phyloP scores from a whole-genome alignment of 495 filamentous ascomycete species.

The Thermothielavioides terrestris region DNA sequence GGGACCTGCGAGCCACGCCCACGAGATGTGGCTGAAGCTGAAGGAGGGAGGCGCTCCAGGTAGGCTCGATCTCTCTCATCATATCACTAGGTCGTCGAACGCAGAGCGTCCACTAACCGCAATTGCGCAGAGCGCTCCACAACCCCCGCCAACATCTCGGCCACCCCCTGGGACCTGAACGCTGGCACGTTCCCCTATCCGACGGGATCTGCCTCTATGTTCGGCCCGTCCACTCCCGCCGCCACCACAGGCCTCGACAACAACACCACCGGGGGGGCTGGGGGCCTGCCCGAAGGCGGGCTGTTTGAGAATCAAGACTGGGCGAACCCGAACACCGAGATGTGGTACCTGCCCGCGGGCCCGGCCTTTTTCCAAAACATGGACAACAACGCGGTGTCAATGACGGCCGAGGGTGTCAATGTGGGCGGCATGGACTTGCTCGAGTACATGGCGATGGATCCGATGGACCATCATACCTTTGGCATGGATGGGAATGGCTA shows the following conservation, averaged over 20 bases:
- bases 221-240: conserved; percentile 37
- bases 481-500: conserved; percentile 29
- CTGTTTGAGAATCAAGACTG: conserved; percentile 37
- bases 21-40: conserved; percentile 26
- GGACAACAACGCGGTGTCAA: conserved; percentile 42
- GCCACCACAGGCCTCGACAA: conserved; percentile 27
- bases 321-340: conserved; percentile 39
- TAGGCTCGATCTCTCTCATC: conserved; percentile 9
- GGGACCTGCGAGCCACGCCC: conserved; percentile 11
- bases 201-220: conserved; percentile 36
- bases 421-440: conserved; percentile 48
- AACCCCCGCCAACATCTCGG: conserved; percentile 44
- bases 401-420: conserved; percentile 52
- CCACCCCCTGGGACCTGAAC: conserved; percentile 46
- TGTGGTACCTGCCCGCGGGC: conserved; percentile 51
- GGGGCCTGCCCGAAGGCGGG: conserved; percentile 11
- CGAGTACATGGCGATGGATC: conserved; percentile 50
- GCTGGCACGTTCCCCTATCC: conserved; percentile 42
- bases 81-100: not conserved
- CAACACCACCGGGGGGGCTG: not conserved
- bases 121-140: conserved; percentile 30
- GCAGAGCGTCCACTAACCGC: not conserved
- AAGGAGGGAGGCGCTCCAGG: conserved; percentile 16
- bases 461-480: conserved; percentile 25
- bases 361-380: conserved; percentile 48